Conservation (phyloP, 2,329 filamentous ascomycete genomes). For the Mycosphaerella arachidis region DNA sequence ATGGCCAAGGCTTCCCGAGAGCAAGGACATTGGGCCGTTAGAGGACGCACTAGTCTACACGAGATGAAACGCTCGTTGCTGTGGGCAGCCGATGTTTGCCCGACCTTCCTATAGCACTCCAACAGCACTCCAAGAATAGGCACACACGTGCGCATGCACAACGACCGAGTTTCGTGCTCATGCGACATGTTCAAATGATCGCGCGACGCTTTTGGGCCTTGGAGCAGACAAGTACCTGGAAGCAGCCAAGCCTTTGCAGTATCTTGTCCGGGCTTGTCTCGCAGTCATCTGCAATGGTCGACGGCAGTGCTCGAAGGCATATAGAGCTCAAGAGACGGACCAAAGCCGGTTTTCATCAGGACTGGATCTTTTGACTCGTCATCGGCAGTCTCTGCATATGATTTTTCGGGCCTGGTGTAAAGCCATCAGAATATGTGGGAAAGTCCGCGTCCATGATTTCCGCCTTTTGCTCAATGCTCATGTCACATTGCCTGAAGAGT, state of each 20-base stretch:
- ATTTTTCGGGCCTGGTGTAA: constrained; percentile 8
- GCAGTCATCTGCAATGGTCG: neutral
- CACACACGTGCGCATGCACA: neutral
- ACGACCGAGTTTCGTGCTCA: neutral
- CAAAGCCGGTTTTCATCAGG: neutral
- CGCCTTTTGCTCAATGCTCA: neutral
- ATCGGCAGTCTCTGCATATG: constrained; percentile 9
- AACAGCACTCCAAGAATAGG: neutral
- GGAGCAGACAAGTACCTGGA: neutral
- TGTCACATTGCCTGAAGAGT: constrained; percentile 5
- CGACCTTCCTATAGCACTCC: neutral
- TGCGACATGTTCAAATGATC: neutral
- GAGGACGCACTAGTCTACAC: neutral
- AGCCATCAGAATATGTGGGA: constrained; percentile 7
- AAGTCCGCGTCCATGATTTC: constrained; percentile 6
- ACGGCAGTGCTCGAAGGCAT: neutral
- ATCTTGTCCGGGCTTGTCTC: neutral
- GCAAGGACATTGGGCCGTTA: neutral
- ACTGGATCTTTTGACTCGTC: neutral
- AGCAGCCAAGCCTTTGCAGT: neutral
- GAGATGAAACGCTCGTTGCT: neutral
- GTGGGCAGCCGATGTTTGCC: neutral
- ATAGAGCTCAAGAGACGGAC: no score
- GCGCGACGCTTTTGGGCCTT: neutral
- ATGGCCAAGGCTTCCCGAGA: neutral